Conservation (phyloP, 1,284 basidiomycete species). For the Naganishia liquefaciens region DNA sequence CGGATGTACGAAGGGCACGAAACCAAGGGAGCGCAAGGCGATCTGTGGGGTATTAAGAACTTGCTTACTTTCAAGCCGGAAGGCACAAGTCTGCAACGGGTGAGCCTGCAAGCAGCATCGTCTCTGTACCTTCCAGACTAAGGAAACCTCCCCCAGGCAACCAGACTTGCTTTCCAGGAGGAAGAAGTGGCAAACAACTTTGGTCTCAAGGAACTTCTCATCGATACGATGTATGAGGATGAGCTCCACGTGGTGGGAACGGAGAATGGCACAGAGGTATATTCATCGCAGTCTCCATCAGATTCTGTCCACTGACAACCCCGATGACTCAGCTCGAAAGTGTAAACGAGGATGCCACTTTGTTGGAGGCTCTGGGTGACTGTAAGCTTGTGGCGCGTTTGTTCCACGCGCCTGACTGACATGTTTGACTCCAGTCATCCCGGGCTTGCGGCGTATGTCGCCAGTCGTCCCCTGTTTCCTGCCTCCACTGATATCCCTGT, state of each 20-base stretch:
- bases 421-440: neutral
- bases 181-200: conserved; percentile 14
- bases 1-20: conserved; percentile 48
- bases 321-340: neutral
- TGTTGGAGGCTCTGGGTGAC: conserved; percentile 12
- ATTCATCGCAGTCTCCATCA: neutral
- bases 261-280: conserved; percentile 15
- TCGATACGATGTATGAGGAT: conserved; percentile 17
- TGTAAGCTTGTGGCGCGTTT: neutral
- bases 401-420: neutral
- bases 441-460: conserved; percentile 24
- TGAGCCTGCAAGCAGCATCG: conserved; percentile 4
- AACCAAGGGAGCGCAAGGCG: conserved; percentile 42
- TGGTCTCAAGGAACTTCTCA: conserved; percentile 3
- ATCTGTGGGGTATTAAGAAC: conserved; percentile 52
- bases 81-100: conserved; percentile 37
- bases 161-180: conserved; percentile 12
- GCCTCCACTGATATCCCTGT: neutral
- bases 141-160: neutral
- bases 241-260: conserved; percentile 4
- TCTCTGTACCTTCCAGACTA: neutral
- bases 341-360: conserved; percentile 9
- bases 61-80: conserved; percentile 49
- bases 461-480: no score
- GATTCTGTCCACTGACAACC: neutral